Base-by-base conservation (phyloP, 1,139 yeast genomes). In the Hyphopichia burtonii region DNA sequence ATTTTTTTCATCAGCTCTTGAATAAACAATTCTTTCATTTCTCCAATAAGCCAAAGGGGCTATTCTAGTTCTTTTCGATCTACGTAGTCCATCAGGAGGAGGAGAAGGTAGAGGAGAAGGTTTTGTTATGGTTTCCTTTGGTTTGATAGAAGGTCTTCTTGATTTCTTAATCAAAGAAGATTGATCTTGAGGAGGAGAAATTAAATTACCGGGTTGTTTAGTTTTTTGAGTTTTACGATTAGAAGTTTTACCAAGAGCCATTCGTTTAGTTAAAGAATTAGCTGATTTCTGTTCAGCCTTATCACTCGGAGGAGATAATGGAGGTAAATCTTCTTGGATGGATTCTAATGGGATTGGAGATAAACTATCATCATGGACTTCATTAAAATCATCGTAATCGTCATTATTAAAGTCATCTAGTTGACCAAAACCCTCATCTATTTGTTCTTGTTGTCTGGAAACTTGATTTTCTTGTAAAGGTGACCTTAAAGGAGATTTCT, bases 21-120 rank as follows among this genome's bases (percentile, higher is more conserved):
- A 76, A 54, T 85, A 88, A 2, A 86, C 78, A 31, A 86, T 77
- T 45, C 82, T 71, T 60, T 90, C 96, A 56, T 86, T 86, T 59
- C 87, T 78, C 96, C 97, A 89, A 58, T 75, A 86, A 10, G 90
- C 93, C 49, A 89, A 66, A 0, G 96, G 95, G 2, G 85, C 80
- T 7, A 86, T 74, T 49, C 78, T 77, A 0, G 80, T 76, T 54
- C 96, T 73, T 36, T 74, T 71, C 0, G 96, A 86, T 47, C 76
- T 52, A 34, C 77, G 58, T 14, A 68, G 55, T 1, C 74, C 75
- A 45, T 69, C 76, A 3, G 76, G 76, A 7, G 77, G 76, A 2
- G 76, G 76, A 2, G 74, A 68, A 1, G 76, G 76, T 40, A 71
- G 58, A 6, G 73, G 73, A 3, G 71, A 63, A 2, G 69, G 68